A percentile compares a stretch with the other conserved stretches of the same genome.
Conservation (phyloP, 139 green algal genomes). For the Edaphochlamys debaryana region DNA sequence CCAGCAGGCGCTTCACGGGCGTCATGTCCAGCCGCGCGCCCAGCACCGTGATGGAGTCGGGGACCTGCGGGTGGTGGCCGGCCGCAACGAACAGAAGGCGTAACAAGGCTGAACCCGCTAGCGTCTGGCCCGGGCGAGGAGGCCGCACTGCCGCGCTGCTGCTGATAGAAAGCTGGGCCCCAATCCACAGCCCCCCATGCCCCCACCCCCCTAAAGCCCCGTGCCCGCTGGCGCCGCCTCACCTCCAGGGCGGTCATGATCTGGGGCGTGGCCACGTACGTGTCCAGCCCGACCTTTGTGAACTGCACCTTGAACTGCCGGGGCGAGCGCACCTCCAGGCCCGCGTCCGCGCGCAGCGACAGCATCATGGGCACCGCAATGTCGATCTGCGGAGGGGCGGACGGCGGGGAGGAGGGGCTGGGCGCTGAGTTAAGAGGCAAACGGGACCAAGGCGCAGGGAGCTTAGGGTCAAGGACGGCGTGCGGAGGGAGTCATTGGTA, state of each 20-base stretch:
- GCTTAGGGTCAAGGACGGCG: too few species aligned
- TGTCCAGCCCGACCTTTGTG: constrained; percentile 39
- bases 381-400: constrained; percentile 16
- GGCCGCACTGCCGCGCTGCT: too few species aligned
- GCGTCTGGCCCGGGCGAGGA: too few species aligned
- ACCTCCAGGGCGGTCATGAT: constrained; percentile 4
- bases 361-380: constrained; percentile 15
- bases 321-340: constrained; percentile 41
- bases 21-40: constrained; percentile 59
- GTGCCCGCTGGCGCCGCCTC: too few species aligned
- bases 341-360: constrained; percentile 38
- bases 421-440: too few species aligned
- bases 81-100: too few species aligned
- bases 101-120: too few species aligned
- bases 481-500: too few species aligned
- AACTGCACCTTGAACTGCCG: constrained; percentile 49
- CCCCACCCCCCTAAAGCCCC: too few species aligned
- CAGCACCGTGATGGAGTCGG: constrained; percentile 62
- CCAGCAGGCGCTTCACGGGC: constrained; percentile 41
- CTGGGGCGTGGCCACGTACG: constrained; percentile 21
- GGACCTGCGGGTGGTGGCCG: constrained; percentile 35
- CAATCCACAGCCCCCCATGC: too few species aligned
- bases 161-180: too few species aligned
- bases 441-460: too few species aligned
- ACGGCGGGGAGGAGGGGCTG: neutral